Percentiles rank a stretch among this genome's conserved stretches.
Conservation (phyloP, 257 asterid genomes). For the Scutellaria minor region DNA sequence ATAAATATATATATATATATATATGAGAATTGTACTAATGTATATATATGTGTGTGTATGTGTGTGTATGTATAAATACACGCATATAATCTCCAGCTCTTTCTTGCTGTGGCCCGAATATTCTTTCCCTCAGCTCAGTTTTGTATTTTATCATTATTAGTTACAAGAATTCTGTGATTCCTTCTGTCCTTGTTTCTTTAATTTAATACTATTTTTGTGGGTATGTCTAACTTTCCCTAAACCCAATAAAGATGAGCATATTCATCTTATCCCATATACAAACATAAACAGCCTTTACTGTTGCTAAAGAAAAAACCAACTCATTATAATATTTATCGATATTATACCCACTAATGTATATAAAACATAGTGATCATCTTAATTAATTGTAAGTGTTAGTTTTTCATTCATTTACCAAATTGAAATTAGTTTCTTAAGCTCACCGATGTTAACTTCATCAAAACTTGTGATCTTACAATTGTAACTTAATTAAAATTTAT, state of each 20-base stretch:
- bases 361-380: not conserved
- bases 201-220: not conserved
- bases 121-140: constrained; percentile 32
- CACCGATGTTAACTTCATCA: no score
- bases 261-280: constrained; percentile 45
- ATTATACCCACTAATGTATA: not conserved
- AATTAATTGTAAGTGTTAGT: not conserved
- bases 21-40: no score
- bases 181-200: constrained; percentile 27
- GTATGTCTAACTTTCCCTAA: constrained; percentile 40
- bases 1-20: no score
- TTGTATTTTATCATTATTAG: not conserved
- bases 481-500: no score
- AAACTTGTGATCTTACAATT: no score
- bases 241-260: constrained; percentile 52
- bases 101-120: constrained; percentile 28
- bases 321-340: not conserved
- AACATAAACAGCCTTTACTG: constrained; percentile 52
- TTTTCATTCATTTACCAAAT: not conserved
- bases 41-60: not conserved
- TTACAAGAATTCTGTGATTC: constrained; percentile 37
- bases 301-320: constrained; percentile 39
- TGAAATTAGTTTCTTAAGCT: no score
- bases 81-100: not conserved
- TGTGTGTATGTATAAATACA: not conserved